Evolutionary conservation across 257 asterid genomes (phyloP), one percentile per base, ranked within the genome.

Genomic region (Gentiana straminea): DNA sequence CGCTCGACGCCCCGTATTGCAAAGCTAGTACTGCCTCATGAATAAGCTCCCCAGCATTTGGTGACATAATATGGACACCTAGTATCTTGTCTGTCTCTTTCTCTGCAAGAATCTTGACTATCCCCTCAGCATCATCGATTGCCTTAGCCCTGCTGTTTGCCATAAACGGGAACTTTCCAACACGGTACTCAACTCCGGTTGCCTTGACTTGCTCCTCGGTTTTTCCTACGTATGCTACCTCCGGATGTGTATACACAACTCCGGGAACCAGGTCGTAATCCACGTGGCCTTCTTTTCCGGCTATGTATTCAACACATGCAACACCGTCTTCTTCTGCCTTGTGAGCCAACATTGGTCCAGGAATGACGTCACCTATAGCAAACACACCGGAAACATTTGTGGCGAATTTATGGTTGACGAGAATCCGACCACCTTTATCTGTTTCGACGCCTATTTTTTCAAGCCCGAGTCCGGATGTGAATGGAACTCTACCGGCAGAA

Each of bases 301-400:
- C 95, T 38, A 87, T 79, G 64, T 60, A 87, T 49, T 91, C 98
- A 12, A 84, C 98, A 8, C 98, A 91, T 1, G 98, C 98, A 47
- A 91, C 84, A 4, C 98, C 98, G 38, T 91, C 98, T 59, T 91
- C 98, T 65, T 91, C 98, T 1, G 98, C 98, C 72, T 91, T 91
- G 84, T 91, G 98, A 47, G 98, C 98, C 86, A 91, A 63, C 98
- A 91, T 91, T 1, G 95, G 97, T 13, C 97, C 98, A 1, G 98
- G 97, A 66, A 92, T 88, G 33, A 88, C 97, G 68, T 92, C 97
- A 43, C 98, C 98, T 39, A 92, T 92, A 12, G 97, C 97, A 33
- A 58, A 75, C 44, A 92, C 95, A 0, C 98, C 89, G 0, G 75
- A 60, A 1, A 88, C 86, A 33, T 79, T 92, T 4, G 90, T 68